Percentiles rank a stretch among this genome's conserved stretches.
Conservation (phyloP, 306 rosid genomes). For the Glycine tomentella region DNA sequence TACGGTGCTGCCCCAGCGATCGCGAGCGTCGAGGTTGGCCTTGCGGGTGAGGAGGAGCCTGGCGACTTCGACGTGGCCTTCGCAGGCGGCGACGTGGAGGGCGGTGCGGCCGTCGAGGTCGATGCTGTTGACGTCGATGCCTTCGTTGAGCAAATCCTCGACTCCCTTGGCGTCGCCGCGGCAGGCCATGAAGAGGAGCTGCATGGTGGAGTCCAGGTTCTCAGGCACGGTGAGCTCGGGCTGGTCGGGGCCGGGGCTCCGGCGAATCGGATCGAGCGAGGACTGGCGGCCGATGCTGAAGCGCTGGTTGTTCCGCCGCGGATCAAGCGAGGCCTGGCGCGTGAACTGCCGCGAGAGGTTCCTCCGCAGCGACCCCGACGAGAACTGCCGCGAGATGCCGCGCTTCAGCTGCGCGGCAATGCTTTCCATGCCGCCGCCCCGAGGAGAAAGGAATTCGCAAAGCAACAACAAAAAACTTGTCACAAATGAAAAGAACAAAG, state of each 20-base stretch:
- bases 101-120: constrained; percentile 97
- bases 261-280: constrained; percentile 88
- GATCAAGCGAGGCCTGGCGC: constrained; percentile 85
- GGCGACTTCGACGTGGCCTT: constrained; percentile 84
- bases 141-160: constrained; percentile 82
- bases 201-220: constrained; percentile 93
- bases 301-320: constrained; percentile 70
- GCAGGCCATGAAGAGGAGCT: constrained; percentile 89
- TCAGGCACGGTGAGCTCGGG: constrained; percentile 79
- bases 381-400: constrained; percentile 93
- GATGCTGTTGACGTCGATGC: constrained; percentile 90
- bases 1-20: constrained; percentile 99
- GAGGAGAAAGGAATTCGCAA: not conserved
- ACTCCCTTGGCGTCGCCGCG: constrained; percentile 82
- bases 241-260: constrained; percentile 52
- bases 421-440: constrained; percentile 59
- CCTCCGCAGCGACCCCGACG: constrained; percentile 69
- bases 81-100: constrained; percentile 89
- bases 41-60: constrained; percentile 79
- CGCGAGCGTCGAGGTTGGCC: constrained; percentile 96
- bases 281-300: constrained; percentile 98
- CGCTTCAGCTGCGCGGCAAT: constrained; percentile 88
- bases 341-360: constrained; percentile 71
- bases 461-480: too few relatives aligned
- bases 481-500: not conserved